Base-by-base conservation (phyloP, 441 rosid species). In the Arabidopsis lyrata region DNA sequence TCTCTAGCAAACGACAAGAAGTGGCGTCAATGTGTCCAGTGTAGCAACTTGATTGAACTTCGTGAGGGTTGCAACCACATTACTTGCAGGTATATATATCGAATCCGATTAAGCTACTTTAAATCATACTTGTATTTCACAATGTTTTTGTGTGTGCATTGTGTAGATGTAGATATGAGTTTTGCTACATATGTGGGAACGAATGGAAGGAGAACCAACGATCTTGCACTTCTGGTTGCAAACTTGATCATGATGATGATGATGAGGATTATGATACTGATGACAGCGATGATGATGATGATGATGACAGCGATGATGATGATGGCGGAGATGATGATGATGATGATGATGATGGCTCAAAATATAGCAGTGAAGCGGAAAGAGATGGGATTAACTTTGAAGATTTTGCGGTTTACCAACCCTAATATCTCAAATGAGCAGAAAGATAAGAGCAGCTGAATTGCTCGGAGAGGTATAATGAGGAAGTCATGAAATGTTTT, bases 31-130 rank as follows among this genome's bases (percentile, higher is more conserved):
- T 88, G 96, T 67, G 68, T 73, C 44, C 81, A 74, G 73, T 88
- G 93, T 78, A 77, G 72, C 20, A 80, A 88, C 76, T 49, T 86
- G 82, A 79, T 88, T 68, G 90, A 86, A 70, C 90, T 83, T 60
- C 74, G 81, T 54, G 77, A 74, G 47, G 96, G 93, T 11, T 88
- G 93, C 79, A 85, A 80, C 70, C 89, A 88, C 82, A 83, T 88
- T 63, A 90, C 89, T 49, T 90, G 93, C 88, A 86, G 89, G 96
- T 88, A 81, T 52, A 3, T 86, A 52, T 22, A 52, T 12, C 15
- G 31, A 22, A 27, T 31, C 35, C 35, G n/a, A 27, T 27, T 53
- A 27, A 53, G 58, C 58, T 53, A n/a, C 35, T 27, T 12, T 5
- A 53, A 1, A 39, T 50, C 0, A 10, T 50, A 53, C 10, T 27